Evolutionary conservation across 2,329 filamentous ascomycete species (phyloP), one percentile per base, ranked within the genome.

Genomic region (Arachnomyces sp.): DNA sequence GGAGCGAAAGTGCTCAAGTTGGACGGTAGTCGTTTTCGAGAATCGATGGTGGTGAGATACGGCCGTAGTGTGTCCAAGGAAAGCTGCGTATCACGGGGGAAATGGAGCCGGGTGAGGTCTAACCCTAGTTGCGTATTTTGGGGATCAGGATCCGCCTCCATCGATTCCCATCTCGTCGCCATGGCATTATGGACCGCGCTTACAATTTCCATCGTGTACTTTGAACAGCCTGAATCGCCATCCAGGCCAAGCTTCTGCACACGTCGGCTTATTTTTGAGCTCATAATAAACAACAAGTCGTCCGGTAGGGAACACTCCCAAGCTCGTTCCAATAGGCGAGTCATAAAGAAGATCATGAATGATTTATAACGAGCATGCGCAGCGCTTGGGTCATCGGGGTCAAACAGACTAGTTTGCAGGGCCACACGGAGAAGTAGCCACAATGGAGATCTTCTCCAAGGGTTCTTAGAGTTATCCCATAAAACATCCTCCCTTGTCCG

Each of bases 401-500:
- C 20, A 9, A 9, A 25, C 9, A 25, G 9, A 9, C 20, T 25
- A 5, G 20, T 25, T 38, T 79, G 73, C 2, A 77, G 44, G 0
- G 63, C 52, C 0, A 77, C 72, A 1, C 76, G 70, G 2, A 79
- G 40, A 0, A 78, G 57, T 0, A 80, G 58, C 74, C 74, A 81
- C 0, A 72, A 43, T 0, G 74, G 60, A 9, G 74, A 77, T 33
- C 70, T 55, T 8, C 67, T 58, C 75, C 74, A 79, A 0, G 70
- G 71, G 1, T 38, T 31, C 1, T 43, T 44, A 11, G 43, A 42
- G 39, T 54, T 34, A 2, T 48, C 43, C 59, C 63, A 77, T 7
- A 73, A 41, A 1, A 77, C 65, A 11, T 79, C 74, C 30, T 79
- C 74, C 2, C 72, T 67, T 1, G 39, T 42, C 8, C 34, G 31